Evolutionary conservation across 2,329 filamentous ascomycete genomes (phyloP), one percentile per base, ranked within the genome.

Genomic region (Alternaria gaisen): DNA sequence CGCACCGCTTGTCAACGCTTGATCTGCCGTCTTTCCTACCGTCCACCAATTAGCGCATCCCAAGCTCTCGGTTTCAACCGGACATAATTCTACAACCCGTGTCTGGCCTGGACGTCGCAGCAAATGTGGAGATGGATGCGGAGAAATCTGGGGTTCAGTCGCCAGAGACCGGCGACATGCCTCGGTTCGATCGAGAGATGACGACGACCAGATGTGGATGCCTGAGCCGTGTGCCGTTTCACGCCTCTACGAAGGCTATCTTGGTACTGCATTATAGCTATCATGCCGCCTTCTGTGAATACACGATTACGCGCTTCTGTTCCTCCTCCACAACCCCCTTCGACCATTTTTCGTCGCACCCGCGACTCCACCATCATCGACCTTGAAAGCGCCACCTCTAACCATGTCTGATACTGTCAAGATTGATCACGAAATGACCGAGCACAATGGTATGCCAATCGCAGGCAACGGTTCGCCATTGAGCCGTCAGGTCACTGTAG

Each of bases 401-500:
- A 40, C 4, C 40, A 70, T 69, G 66, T 62, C 66, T 12, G 60
- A 69, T 5, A 52, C 57, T 1, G 50, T 50, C 6, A 67, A 64
- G 26, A 57, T 58, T 6, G 63, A 69, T 7, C 64, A 67, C 20
- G 66, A 67, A 28, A 65, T 69, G 60, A 50, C 48, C 11, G 66
- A 70, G 28, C 56, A 67, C 34, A 66, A 61, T 3, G 61, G 65
- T 2, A 20, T 61, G 10, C 56, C 44, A 18, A 46, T 63, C 9
- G 36, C 52, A 11, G 52, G 53, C 10, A 63, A 63, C 20, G 60
- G 63, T 20, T 28, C 57, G 20, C 51, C 53, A 14, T 56, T 70
- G n/a, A 67, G 60, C 26, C 66, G 68, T 40, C 68, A 70, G 43
- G 63, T 70, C 0, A 70, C 68, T 4, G 68, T 70, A 3, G 58